A percentile compares a stretch with the other conserved stretches of the same genome.
Conservation (phyloP, 306 rosid genomes). For the Amphicarpaea edgeworthii region DNA sequence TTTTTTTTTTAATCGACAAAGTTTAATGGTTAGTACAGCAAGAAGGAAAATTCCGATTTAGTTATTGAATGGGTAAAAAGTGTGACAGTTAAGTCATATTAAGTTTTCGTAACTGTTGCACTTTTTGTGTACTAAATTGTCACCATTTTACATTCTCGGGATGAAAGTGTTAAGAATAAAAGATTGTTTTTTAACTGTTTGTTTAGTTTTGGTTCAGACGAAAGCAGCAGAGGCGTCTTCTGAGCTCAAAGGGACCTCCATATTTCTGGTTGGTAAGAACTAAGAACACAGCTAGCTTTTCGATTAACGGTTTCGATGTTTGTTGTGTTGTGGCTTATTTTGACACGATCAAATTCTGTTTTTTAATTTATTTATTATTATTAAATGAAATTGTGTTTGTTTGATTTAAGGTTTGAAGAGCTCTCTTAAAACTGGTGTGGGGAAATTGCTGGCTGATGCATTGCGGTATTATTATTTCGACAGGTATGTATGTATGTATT, state of each 20-base stretch:
- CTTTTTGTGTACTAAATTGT: no score
- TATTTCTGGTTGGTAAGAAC: constrained; percentile 55
- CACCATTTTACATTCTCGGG: no score
- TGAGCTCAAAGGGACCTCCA: constrained; percentile 85
- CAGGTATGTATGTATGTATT: constrained; percentile 63
- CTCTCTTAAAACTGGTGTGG: constrained; percentile 72
- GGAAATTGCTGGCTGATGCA: constrained; percentile 75
- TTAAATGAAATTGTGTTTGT: not conserved
- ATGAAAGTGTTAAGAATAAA: no score
- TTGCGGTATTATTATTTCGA: constrained; percentile 91
- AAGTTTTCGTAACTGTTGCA: no score
- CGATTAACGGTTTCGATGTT: no score
- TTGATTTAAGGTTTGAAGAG: constrained; percentile 71
- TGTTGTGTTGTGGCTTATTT: not conserved
- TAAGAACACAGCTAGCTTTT: no score
- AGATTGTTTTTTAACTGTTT: constrained; percentile 62
- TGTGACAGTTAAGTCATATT: no score
- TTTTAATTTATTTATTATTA: no score
- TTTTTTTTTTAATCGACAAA: no score
- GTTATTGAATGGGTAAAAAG: no score
- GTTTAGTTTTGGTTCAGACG: constrained; percentile 72
- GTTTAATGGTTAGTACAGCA: no score
- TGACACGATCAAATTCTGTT: not conserved
- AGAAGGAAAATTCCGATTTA: no score
- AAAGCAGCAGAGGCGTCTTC: constrained; percentile 76